Evolutionary conservation across 148 eudicot genomes (phyloP).

Genomic region (Rhododendron griersonianum): DNA sequence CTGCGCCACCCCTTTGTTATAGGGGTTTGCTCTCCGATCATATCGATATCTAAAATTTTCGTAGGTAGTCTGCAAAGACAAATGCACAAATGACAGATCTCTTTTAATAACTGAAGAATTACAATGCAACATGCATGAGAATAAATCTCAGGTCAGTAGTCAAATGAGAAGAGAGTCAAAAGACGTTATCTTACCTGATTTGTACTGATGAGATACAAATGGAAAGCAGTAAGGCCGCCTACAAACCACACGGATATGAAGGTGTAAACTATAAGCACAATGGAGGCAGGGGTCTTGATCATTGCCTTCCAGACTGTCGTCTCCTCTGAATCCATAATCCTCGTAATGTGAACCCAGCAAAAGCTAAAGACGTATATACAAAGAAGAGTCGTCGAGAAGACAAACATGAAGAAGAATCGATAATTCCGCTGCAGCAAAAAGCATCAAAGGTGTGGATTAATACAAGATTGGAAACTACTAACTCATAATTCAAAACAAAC

Average conservation of each 20-base stretch:
- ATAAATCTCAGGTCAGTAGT: not conserved
- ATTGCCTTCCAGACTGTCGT: conserved; percentile 83
- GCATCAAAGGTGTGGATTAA: conserved; percentile 5
- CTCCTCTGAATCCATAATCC: conserved; percentile 65
- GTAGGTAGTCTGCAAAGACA: conserved; percentile 77
- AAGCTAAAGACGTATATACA: conserved; percentile 80
- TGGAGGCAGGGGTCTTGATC: conserved; percentile 92
- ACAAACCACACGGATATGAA: conserved; percentile 97
- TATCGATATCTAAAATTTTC: conserved; percentile 94
- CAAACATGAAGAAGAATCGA: conserved; percentile 98
- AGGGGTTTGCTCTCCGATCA: conserved; percentile 85
- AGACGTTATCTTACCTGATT: conserved; percentile 57
- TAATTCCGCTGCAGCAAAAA: conserved; percentile 77
- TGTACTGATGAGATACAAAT: conserved; percentile 85
- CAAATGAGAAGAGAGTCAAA: not conserved
- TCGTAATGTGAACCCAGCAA: conserved; percentile 92
- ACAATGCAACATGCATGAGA: not conserved
- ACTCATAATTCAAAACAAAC: not conserved
- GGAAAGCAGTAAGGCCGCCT: conserved; percentile 94
- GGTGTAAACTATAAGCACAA: conserved; percentile 77
- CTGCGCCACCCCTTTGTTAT: conserved; percentile 74
- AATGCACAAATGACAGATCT: not conserved
- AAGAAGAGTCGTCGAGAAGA: conserved; percentile 78
- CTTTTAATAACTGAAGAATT: not conserved
- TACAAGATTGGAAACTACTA: not conserved